Evolutionary conservation across 1,284 basidiomycete genomes (phyloP).

Genomic region (Leccinum solheimii): DNA sequence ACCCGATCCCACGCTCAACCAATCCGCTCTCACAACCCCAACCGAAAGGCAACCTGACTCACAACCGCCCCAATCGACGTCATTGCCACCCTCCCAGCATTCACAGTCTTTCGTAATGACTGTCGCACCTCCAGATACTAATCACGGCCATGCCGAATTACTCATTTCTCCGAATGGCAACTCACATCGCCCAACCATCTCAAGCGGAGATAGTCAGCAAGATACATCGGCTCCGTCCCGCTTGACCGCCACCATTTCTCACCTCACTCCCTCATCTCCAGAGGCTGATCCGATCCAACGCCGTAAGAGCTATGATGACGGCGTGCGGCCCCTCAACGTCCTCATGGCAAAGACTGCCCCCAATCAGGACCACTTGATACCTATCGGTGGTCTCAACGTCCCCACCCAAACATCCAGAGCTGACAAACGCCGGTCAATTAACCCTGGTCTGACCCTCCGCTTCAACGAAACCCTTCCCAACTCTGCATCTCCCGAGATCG

Average conservation of each 20-base stretch:
- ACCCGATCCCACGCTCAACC: background rate
- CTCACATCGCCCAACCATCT: constrained; percentile 14
- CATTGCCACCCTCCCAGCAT: constrained; percentile 17
- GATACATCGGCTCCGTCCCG: constrained; percentile 21
- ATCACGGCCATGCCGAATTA: background rate
- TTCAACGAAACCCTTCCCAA: constrained; percentile 33
- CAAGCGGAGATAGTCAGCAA: background rate
- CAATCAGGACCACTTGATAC: constrained; percentile 12
- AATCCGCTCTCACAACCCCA: constrained; percentile 16
- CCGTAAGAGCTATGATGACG: constrained; percentile 62
- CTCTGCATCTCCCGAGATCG: constrained; percentile 39
- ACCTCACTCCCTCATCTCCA: constrained; percentile 23
- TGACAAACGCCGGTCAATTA: constrained; percentile 45
- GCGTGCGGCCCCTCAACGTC: constrained; percentile 51
- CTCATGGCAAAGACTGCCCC: constrained; percentile 36
- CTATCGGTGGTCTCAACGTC: constrained; percentile 20
- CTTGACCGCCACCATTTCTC: constrained; percentile 8
- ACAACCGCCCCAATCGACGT: constrained; percentile 1
- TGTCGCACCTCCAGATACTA: constrained; percentile 38
- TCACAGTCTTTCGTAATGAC: constrained; percentile 42
- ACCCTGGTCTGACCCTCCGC: constrained; percentile 39
- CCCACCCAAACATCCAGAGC: constrained; percentile 34
- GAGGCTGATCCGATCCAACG: constrained; percentile 33
- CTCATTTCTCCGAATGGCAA: constrained; percentile 7
- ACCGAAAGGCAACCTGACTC: constrained; percentile 7